Evolutionary conservation across 805 yeast species (phyloP), one percentile per base, ranked within the genome.

Genomic region (Barnettozyma vustinii): DNA sequence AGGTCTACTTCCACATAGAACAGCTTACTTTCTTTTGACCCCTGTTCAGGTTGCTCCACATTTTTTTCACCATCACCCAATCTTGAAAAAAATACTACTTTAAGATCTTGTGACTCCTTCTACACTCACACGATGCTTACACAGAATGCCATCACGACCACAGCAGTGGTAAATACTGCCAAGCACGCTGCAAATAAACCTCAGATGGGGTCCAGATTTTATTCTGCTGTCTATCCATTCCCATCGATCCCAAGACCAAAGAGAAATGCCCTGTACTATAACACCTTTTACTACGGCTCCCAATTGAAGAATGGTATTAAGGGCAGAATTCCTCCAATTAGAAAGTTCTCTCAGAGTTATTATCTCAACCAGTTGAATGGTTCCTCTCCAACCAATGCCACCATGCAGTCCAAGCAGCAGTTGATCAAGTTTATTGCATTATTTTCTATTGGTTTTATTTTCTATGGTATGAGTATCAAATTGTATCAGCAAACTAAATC

Each of bases 231-330:
- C 50, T 73, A 75, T 52, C 68, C 65, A 13, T 76, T 79, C 56
- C 82, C 84, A 1, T 69, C 69, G 54, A 75, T 79, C 45, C 82
- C 84, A 3, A 67, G 82, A 49, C 82, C 84, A 7, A 79, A 76
- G 61, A 63, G 82, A 53, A 75, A 73, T 46, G 74, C 73, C 1
- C 68, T 77, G 42, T 77, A 78, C 60, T 77, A 78, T 62, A 72
- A 75, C 43, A 64, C 62, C 2, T 59, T 56, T 45, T 58, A 62
- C 48, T 57, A 72, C 19, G 73, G 77, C 65, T 61, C 71, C 9
- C 60, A 59, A 49, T 50, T 58, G 50, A 59, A 51, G 59, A 59
- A 57, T 57, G 67, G 55, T 23, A 61, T 50, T 57, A 57, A 50
- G 52, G 62, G 57, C 23, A 55, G 59, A 32, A 45, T 60, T n/a